Evolutionary conservation across 1,284 basidiomycete species (phyloP).

Genomic region (Inonotus obliquus): DNA sequence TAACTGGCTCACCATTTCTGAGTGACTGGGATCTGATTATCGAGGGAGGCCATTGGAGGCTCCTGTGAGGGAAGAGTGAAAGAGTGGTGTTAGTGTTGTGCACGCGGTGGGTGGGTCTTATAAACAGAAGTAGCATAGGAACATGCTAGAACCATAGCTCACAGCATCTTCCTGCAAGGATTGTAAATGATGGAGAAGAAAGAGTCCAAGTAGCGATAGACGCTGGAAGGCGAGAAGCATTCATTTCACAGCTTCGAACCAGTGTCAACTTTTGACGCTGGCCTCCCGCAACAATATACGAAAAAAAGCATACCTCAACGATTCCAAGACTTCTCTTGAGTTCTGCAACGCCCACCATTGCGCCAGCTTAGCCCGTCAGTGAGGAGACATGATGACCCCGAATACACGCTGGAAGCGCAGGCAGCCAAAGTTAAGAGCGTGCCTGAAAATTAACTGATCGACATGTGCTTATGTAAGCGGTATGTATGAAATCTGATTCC

Average conservation of each 20-base stretch:
- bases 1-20: neutral
- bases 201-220: neutral
- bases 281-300: neutral
- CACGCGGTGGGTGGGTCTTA: neutral
- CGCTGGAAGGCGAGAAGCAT: neutral
- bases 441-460: neutral
- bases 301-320: neutral
- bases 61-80: neutral
- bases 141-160: constrained; percentile 1
- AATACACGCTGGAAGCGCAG: neutral
- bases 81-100: neutral
- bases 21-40: neutral
- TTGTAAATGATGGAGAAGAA: neutral
- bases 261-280: neutral
- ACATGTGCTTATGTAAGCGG: neutral
- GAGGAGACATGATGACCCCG: neutral
- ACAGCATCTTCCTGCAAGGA: neutral
- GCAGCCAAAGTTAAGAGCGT: neutral
- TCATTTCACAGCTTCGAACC: no score
- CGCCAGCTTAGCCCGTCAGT: neutral
- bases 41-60: neutral
- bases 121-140: neutral
- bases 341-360: constrained; percentile 7
- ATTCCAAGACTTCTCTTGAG: neutral
- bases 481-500: neutral